A percentile compares a stretch with the other conserved stretches of the same genome.
phyloP scores from a whole-genome alignment of 2,329 filamentous ascomycete genomes.

The Nemania sp. region DNA sequence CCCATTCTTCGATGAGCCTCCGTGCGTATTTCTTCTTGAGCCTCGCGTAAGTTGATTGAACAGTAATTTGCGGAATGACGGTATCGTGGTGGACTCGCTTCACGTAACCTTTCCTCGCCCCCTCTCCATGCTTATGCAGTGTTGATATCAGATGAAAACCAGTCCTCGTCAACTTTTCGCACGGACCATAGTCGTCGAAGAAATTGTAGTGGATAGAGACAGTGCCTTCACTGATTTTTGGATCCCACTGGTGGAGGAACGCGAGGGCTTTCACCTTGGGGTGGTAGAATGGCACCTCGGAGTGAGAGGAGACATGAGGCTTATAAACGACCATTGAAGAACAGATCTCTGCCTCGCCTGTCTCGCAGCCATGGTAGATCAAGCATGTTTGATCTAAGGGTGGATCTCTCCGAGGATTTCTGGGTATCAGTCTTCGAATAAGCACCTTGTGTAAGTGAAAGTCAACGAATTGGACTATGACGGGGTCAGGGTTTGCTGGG shows the following conservation, averaged over 20 bases:
- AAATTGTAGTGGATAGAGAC: slow-evolving; percentile 66
- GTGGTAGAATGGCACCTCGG: slow-evolving; percentile 84
- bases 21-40: slow-evolving; percentile 82
- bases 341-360: slow-evolving; percentile 45
- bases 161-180: slow-evolving; percentile 64
- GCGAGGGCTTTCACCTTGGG: slow-evolving; percentile 75
- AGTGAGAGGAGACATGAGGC: slow-evolving; percentile 67
- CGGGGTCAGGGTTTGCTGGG: slow-evolving; percentile 36
- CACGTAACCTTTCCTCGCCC: slow-evolving; percentile 67
- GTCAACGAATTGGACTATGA: slow-evolving; percentile 51
- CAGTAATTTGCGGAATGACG: slow-evolving; percentile 73
- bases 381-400: slow-evolving; percentile 83
- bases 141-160: slow-evolving; percentile 70
- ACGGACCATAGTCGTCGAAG: slow-evolving; percentile 46
- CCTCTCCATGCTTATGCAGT: slow-evolving; percentile 74
- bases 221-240: slow-evolving; percentile 47
- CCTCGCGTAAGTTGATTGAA: slow-evolving; percentile 81
- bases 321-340: slow-evolving; percentile 73
- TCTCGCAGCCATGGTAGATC: slow-evolving; percentile 56
- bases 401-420: slow-evolving; percentile 77
- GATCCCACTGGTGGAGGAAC: slow-evolving; percentile 71
- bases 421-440: slow-evolving; percentile 77
- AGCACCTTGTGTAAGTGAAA: slow-evolving; percentile 64
- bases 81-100: slow-evolving; percentile 86
- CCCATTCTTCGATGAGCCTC: slow-evolving; percentile 74